Evolutionary conservation across 768 basidiomycete genomes (phyloP), one percentile per base, ranked within the genome.

Genomic region (Lepiota venenata): DNA sequence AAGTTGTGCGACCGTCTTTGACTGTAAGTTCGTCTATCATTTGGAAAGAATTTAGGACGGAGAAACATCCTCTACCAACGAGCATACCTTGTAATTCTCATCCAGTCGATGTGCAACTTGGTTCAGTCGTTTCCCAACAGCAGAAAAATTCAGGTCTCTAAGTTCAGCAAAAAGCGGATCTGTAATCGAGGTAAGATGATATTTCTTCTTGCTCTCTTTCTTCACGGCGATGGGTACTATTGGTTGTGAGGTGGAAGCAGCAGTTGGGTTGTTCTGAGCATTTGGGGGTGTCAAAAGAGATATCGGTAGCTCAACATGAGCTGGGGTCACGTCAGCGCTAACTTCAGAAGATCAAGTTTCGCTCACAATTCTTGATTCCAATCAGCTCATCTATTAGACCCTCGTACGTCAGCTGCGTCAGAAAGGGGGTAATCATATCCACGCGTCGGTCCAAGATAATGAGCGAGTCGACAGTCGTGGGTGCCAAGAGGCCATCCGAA

Each of bases 401-500:
- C 66, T 98, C 89, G 61, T 98, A 98, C 0, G 97, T 99, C 53
- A 98, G 74, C 63, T 98, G 95, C 2, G 97, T 98, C 43, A 96
- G 81, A 47, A 98, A 75, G 1, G 97, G 93, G 0, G 97, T 97
- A 56, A 98, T 85, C 89, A 98, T 90, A 64, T 99, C 97, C 9
- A 90, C 84, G 32, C 85, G 84, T 45, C 97, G 84, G 67, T 99
- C 97, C 54, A 99, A 61, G 36, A 98, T 77, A 60, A 99, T 87
- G 56, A 98, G 71, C 12, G 84, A 87, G 66, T 99, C 97, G 50
- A 98, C 79, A 47, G 76, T 81, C 14, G 82, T 81, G 2, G 82
- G 80, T 9, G 78, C 69, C 5, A 77, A 64, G 2, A 78, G 67
- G 9, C 70, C 69, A 20, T 78, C 74, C 11, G 71, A 68, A 39